A percentile compares a stretch with the other conserved stretches of the same genome.
Conservation (phyloP, 257 asterid genomes). For the Phtheirospermum japonicum region DNA sequence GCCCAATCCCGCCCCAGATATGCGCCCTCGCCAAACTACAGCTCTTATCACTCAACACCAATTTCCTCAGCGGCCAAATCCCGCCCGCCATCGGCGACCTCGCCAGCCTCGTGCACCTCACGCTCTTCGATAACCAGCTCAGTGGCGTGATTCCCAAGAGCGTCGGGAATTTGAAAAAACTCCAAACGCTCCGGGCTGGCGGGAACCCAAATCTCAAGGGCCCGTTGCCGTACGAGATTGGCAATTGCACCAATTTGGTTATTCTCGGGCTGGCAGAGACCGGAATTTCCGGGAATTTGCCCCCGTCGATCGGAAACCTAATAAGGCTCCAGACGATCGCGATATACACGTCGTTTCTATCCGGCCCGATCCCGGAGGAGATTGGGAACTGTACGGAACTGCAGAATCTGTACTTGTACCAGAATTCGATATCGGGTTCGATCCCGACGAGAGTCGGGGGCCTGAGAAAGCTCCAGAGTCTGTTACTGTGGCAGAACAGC, state of each 20-base stretch:
- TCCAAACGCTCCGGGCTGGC: conserved; percentile 74
- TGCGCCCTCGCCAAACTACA: conserved; percentile 58
- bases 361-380: conserved; percentile 90
- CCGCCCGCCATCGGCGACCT: conserved; percentile 67
- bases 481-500: conserved; percentile 79
- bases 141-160: conserved; percentile 70
- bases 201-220: conserved; percentile 88
- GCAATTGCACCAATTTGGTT: conserved; percentile 66
- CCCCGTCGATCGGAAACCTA: conserved; percentile 66
- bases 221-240: conserved; percentile 67
- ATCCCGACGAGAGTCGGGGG: conserved; percentile 61
- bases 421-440: conserved; percentile 77
- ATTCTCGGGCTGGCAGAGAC: conserved; percentile 85
- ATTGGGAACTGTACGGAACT: conserved; percentile 73
- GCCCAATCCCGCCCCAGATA: conserved; percentile 69
- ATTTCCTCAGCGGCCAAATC: conserved; percentile 55
- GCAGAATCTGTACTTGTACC: conserved; percentile 73
- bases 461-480: conserved; percentile 54
- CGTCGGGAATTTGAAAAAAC: conserved; percentile 56
- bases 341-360: conserved; percentile 62
- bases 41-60: conserved; percentile 49
- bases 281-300: conserved; percentile 69
- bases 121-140: conserved; percentile 78
- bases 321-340: conserved; percentile 75
- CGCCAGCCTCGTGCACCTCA: conserved; percentile 42